Percentiles rank a stretch among this genome's conserved stretches.
phyloP scores from a whole-genome alignment of 1,139 yeast genomes.

The Hanseniaspora uvarum region DNA sequence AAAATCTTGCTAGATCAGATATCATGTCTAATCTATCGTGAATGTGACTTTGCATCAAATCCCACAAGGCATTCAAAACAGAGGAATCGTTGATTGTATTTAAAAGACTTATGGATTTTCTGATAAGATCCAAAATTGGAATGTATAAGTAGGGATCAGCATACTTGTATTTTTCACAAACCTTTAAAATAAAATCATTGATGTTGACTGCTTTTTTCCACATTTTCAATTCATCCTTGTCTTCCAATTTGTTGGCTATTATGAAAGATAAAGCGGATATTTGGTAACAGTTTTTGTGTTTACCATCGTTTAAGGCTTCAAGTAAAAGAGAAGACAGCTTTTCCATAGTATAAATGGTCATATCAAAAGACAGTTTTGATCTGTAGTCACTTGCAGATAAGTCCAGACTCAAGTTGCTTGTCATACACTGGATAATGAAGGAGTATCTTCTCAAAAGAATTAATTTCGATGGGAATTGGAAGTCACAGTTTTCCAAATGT shows the following conservation, averaged over 20 bases:
- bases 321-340: slow-evolving; percentile 23
- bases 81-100: slow-evolving; percentile 19
- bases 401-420: slow-evolving; percentile 3
- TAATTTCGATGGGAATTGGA: slow-evolving; percentile 25
- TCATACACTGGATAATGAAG: slow-evolving; percentile 7
- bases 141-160: slow-evolving; percentile 30
- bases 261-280: slow-evolving; percentile 9
- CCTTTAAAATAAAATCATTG: neutral
- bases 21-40: slow-evolving; percentile 20
- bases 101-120: slow-evolving; percentile 25
- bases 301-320: slow-evolving; percentile 23
- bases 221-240: slow-evolving; percentile 15
- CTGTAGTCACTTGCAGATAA: slow-evolving; percentile 5
- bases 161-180: neutral
- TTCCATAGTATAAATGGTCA: slow-evolving; percentile 22
- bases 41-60: slow-evolving; percentile 14
- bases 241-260: slow-evolving; percentile 20
- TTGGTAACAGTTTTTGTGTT: slow-evolving; percentile 6
- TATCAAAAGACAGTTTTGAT: neutral
- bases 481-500: slow-evolving; percentile 7
- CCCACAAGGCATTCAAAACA: slow-evolving; percentile 21
- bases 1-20: slow-evolving; percentile 25
- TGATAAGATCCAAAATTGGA: slow-evolving; percentile 28
- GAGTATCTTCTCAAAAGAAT: slow-evolving; percentile 27
- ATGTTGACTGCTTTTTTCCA: neutral